Conservation (phyloP, 345 rosid genomes). For the Eucalyptus sp. region DNA sequence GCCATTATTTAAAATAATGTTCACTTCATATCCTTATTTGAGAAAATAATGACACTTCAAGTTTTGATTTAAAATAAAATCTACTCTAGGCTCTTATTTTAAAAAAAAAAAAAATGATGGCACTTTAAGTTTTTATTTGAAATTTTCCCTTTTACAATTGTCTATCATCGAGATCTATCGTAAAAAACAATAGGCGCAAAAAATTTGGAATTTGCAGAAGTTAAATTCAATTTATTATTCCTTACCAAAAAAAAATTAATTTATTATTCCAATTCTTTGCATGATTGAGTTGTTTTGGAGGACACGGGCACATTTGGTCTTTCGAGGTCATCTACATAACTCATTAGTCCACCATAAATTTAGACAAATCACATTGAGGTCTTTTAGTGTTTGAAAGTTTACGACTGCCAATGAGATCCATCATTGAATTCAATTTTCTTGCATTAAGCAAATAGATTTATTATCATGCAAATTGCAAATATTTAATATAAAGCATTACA, state of each 20-base stretch:
- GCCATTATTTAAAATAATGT: too few relatives aligned
- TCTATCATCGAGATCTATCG: not conserved
- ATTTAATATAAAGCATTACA: too few relatives aligned
- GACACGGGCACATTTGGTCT: not conserved
- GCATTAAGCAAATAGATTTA: too few relatives aligned
- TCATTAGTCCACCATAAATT: not conserved
- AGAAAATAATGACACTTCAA: rapidly evolving
- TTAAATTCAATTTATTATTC: not conserved
- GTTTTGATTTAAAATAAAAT: too few relatives aligned
- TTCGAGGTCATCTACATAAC: not conserved
- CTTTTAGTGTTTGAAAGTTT: too few relatives aligned
- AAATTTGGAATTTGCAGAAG: not conserved
- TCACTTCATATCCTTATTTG: rapidly evolving
- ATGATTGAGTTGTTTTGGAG: not conserved
- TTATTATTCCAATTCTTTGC: not conserved
- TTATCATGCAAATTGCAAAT: too few relatives aligned
- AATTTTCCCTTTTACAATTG: not conserved
- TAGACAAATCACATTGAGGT: not conserved
- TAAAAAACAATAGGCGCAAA: not conserved
- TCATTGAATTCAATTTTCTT: too few relatives aligned
- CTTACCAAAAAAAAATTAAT: too few relatives aligned
- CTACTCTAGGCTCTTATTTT: too few relatives aligned
- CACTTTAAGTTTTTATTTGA: too few relatives aligned
- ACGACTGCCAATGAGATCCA: too few relatives aligned
- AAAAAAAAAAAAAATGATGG: too few relatives aligned